Evolutionary conservation across 169 alveolate genomes (phyloP), one percentile per base, ranked within the genome.

Genomic region (Eimeria falciformis): DNA sequence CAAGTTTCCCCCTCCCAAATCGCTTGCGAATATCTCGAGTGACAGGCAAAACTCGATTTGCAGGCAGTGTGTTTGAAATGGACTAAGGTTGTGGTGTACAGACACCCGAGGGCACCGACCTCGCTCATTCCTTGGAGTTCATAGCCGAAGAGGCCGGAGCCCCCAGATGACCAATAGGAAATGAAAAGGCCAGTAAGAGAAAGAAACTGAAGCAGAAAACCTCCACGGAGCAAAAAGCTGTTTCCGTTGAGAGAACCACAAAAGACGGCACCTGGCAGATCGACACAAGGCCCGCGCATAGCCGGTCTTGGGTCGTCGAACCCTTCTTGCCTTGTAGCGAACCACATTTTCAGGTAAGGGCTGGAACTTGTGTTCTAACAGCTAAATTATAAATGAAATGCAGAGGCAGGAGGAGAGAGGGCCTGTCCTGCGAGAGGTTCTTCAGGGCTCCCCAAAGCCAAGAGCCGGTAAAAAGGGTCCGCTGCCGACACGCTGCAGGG

Each of bases 241-340:
- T 86, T 86, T 17, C 92, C 92, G n/a, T 73, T 53, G 56, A 73
- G 21, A 2, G 68, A 33, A 40, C 92, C 92, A 18, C 92, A 86
- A 58, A 77, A 68, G 91, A 96, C 93, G 78, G 95, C 56, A 23
- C 95, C 95, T 69, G 93, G 95, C 87, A 96, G 93, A 71, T 96
- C 95, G 89, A 96, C 94, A 79, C 97, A 96, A 58, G 98, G 98
- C 53, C 97, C 98, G 92, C 98, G 94, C 87, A 94, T 95, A 33
- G 97, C 95, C 53, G 96, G 98, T 86, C 96, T 94, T 29, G 96
- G 96, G 92, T 96, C 98, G 89, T 96, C 98, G 50, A 96, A 94
- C 23, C 97, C 97, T 90, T 96, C 98, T 96, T 95, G 97, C 89
- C 98, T 94, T n/a, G 98, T 96, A 18, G 98, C 93, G 87, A 95